Percentiles rank a stretch among this genome's conserved stretches.
Conservation (phyloP, 2,329 filamentous ascomycete genomes). For the Bipolaris sorokiniana region DNA sequence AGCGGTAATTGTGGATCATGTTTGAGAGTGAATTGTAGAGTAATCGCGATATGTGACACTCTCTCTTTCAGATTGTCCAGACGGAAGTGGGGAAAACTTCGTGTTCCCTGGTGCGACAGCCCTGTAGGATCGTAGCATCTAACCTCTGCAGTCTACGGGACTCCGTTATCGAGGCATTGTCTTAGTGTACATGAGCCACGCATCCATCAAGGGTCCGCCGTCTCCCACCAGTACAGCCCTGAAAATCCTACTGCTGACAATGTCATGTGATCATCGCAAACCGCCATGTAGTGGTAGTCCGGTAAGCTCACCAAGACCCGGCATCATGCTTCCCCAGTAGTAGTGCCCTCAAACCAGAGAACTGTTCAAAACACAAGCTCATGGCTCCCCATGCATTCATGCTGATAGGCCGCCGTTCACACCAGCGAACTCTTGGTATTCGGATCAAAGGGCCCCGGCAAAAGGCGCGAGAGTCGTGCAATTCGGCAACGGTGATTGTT, state of each 20-base stretch:
- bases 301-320: constrained; percentile 7
- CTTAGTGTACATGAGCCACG: too few species aligned
- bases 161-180: not conserved
- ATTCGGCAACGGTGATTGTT: constrained; percentile 15
- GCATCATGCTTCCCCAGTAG: not conserved
- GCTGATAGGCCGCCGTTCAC: constrained; percentile 7
- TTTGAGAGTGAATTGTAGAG: not conserved
- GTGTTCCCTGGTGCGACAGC: too few species aligned
- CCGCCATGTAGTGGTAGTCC: not conserved
- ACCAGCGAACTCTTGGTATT: constrained; percentile 14
- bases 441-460: constrained; percentile 24
- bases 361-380: not conserved
- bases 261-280: constrained; percentile 13
- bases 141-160: not conserved
- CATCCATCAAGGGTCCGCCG: not conserved
- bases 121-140: too few species aligned
- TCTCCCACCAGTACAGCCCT: too few species aligned
- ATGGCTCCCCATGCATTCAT: constrained; percentile 35
- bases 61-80: not conserved
- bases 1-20: not conserved
- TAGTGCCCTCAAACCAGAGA: not conserved
- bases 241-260: not conserved
- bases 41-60: not conserved
- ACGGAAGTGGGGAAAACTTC: not conserved
- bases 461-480: constrained; percentile 22